Base-by-base conservation (phyloP, 805 yeast species). In the Kuraishia floccosa region DNA sequence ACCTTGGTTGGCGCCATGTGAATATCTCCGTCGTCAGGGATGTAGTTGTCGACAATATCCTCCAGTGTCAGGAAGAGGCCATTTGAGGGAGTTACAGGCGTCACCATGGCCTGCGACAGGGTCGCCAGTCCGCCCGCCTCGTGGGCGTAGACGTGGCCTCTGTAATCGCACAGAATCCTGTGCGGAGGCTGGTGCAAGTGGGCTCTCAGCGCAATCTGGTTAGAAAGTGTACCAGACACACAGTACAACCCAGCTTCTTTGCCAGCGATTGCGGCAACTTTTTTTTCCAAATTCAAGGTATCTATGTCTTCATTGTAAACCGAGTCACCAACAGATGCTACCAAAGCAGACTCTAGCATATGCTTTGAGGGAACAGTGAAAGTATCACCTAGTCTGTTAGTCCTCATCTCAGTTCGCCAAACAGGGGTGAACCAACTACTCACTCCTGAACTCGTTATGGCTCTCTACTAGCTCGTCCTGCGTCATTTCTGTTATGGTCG, bases 101-200 rank as follows among this genome's bases (percentile, higher is more conserved):
- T 69, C 4, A 85, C 94, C 93, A 87, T 81, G 3, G 96, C 94
- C 54, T 81, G 94, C 9, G 94, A 83, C 35, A 89, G 63, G 31
- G 83, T 73, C 5, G 96, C 93, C 31, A 89, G 55, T 3, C 96
- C 97, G 22, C 89, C 95, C 17, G 96, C 94, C 56, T 87, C 97
- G 43, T 75, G 76, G 18, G 75, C 63, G 52, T 67, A 87, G 15
- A 87, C 77, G 47, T 87, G 97, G 10, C 89, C 77, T 37, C 96
- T 65, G 54, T 76, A 66, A 52, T 89, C 96, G 59, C 95, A 84
- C 30, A 87, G 47, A 18, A 89, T 62, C 12, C 87, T 71, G 57
- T 77, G 76, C 3, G 94, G 94, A n/a, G 96, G 96, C 47, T 81
- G 89, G 38, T 52, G 54, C 27, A 89, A 58, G 41, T 79, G 82